Base-by-base conservation (phyloP, 305 asterid genomes). In the Solanum aculeatissimum region DNA sequence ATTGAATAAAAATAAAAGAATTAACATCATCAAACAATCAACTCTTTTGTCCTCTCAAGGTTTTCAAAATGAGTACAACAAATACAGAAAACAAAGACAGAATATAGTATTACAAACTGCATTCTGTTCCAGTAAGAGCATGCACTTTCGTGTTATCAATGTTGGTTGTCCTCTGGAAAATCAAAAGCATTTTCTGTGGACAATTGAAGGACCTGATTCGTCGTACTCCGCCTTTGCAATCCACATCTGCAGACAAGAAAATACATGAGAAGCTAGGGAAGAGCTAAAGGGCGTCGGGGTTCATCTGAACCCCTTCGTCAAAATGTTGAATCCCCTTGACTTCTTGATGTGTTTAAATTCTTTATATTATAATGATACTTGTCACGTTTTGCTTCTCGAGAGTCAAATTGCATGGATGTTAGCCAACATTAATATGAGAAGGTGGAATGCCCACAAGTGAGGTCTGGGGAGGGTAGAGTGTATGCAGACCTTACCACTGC, bases 191-290 rank as follows among this genome's bases (percentile, higher is more conserved):
- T 89, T 89, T 63, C 92, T 86, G 85, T 89, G 92, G 40, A 89
- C 92, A n/a, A 89, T 89, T 53, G 92, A 89, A 3, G 92, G 92
- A 77, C 92, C 92, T 35, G 92, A 88, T 58, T 89, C 92, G 55
- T 89, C 92, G 38, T 86, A 89, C 68, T 89, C 92, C 16, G 87
- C 89, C 86, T 89, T 89, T 13, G 92, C 82, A 81, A 89, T 89
- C 92, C 92, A 89, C 92, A 89, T 89, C 92, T 89, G 87, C 86
- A 85, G 43, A 80, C 47, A n/a, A 82, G 3, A 18, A 47, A 6
- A 71, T 25, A 29, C 45, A n/a, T 65, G 63, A 77, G 11, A 58
- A 65, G 32, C 72, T 32, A 15, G 3, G 27, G 27, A 13, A 57
- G 63, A 57, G 27, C 14, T 57, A 5, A 35, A 13, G 25, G 63